A percentile compares a stretch with the other conserved stretches of the same genome.
Evolutionary conservation across 2,329 filamentous ascomycete genomes (phyloP).

Genomic region (Pyrenochaeta sp.): DNA sequence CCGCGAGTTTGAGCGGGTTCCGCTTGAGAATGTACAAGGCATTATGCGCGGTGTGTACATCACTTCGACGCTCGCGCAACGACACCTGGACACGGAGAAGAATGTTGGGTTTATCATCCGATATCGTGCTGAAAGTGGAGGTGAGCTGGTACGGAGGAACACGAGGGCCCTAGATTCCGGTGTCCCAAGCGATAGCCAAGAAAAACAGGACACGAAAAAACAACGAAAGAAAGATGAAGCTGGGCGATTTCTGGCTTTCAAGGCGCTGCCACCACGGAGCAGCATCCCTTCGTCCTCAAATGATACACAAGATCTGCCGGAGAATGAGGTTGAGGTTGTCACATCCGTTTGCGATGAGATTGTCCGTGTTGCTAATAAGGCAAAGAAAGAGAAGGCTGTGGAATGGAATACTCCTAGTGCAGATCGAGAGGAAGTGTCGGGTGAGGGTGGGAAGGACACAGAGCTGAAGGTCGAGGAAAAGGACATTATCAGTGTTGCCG

Average conservation of each 20-base stretch:
- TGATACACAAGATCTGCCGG: conserved; percentile 35
- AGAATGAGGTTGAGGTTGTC: conserved; percentile 64
- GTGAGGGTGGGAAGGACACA: conserved; percentile 51
- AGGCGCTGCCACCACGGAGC: conserved; percentile 61
- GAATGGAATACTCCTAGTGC: conserved; percentile 28
- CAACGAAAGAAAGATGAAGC: conserved; percentile 29
- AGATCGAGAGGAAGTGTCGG: conserved; percentile 10
- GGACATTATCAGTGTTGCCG: conserved; percentile 83
- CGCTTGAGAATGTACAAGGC: conserved; percentile 74
- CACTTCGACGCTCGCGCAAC: conserved; percentile 81
- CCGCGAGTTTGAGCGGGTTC: conserved; percentile 86
- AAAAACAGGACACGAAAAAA: conserved; percentile 17
- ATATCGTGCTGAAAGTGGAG: conserved; percentile 75
- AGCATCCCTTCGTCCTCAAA: conserved; percentile 40
- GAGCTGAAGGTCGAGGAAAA: conserved; percentile 59
- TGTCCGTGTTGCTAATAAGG: conserved; percentile 68
- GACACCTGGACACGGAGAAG: conserved; percentile 77
- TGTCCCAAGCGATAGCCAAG: conserved; percentile 30
- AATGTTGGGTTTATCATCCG: conserved; percentile 86
- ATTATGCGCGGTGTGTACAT: conserved; percentile 88
- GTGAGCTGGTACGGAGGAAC: conserved; percentile 80
- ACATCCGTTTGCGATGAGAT: conserved; percentile 78
- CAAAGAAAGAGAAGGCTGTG: conserved; percentile 52
- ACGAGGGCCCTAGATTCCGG: conserved; percentile 76
- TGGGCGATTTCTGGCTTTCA: conserved; percentile 61